Evolutionary conservation across 106 monocot genomes (phyloP), one percentile per base, ranked within the genome.

Genomic region (Acorus calamus): DNA sequence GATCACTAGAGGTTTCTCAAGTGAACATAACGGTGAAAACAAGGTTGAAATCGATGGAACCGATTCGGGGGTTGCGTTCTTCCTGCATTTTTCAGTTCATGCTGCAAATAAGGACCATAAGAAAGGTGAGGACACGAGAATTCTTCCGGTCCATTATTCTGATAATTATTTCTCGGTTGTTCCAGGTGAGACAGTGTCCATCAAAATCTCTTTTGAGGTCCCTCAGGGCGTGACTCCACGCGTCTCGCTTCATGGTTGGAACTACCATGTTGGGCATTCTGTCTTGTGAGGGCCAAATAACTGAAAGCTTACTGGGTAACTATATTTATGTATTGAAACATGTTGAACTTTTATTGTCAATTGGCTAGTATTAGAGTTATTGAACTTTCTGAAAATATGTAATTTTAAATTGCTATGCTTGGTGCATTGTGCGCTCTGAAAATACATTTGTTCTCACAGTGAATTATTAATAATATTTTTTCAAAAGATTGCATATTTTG

Each of bases 71-170:
- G 85, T 98, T 67, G 85, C 96, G 42, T 92, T 98, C 73, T 98
- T 92, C 79, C 87, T 98, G 70, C 75, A 78, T 64, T 74, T 92
- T 57, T 98, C 96, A 3, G 96, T 98, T 56, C 96, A 98, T 65
- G 76, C 71, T 55, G 62, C 69, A 6, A 66, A 76, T 62, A 82
- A 78, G 50, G 57, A 59, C 11, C 44, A 60, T 3, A 13, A 67
- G 13, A 74, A 53, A 8, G 64, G 6, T 10, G 74, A 63, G 57
- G 96, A 92, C 65, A 83, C 88, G 10, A 82, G 92, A 69, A 98
- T 98, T 52, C 88, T 98, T 60, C 96, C 91, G 4, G 92, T 98
- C 43, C 91, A 98, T 73, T 98, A 98, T 56, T 80, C 91, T 5
- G 85, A 98, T 53, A 98, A 98, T 55, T 98, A 88, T 45, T 85